phyloP scores from a whole-genome alignment of 768 basidiomycete genomes.

The Tubosaeta sp. region DNA sequence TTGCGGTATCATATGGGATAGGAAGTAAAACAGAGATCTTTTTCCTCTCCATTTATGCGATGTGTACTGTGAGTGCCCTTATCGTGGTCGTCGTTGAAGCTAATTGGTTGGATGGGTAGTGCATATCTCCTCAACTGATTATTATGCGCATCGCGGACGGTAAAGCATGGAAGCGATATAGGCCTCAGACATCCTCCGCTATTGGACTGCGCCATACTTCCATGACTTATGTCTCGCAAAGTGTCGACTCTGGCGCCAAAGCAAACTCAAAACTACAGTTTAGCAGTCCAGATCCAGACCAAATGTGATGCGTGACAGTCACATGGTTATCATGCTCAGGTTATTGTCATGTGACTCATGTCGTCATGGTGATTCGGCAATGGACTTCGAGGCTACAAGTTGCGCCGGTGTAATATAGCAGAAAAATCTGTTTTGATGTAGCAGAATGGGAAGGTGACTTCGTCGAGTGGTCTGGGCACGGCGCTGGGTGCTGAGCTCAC shows the following conservation, averaged over 20 bases:
- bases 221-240: not conserved
- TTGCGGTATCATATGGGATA: not conserved
- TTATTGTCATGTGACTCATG: not conserved
- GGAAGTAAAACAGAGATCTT: not conserved
- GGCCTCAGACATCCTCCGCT: not conserved
- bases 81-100: not conserved
- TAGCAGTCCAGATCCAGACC: not conserved
- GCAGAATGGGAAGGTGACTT: no score
- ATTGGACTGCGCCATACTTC: not conserved
- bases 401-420: not conserved
- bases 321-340: not conserved
- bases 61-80: not conserved
- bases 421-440: no score
- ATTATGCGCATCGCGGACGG: slow-evolving; percentile 7
- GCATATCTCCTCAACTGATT: slow-evolving; percentile 13
- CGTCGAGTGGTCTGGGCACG: no score
- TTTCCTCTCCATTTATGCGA: not conserved
- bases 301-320: not conserved
- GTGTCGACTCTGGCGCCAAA: not conserved
- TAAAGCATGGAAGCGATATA: slow-evolving; percentile 7
- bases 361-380: not conserved
- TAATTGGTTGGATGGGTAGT: not conserved
- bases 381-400: not conserved
- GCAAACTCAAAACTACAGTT: not conserved
- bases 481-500: no score